These are phyloP conservation scores for Rhodamnia argentea DNA, from an alignment of 345 rosid species.

Conservation along the genomic window DNA sequence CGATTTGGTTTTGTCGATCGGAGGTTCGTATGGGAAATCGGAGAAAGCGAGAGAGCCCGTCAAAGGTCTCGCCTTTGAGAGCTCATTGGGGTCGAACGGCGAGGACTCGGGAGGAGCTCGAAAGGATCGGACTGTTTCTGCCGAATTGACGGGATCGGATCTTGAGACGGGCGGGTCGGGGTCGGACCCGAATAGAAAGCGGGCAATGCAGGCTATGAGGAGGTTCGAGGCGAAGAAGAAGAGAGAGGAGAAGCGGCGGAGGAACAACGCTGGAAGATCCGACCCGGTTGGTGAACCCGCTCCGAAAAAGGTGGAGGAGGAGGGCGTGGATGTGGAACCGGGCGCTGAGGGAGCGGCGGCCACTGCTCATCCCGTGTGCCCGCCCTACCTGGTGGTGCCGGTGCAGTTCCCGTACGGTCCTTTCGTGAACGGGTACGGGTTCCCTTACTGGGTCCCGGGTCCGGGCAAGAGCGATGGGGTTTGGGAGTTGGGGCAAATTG, in stretches of 20 bases:
- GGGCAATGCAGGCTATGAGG: constrained; percentile 24
- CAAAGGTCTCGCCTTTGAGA: background rate
- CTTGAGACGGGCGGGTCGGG: background rate
- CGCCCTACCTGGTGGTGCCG: constrained; percentile 4
- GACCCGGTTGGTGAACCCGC: background rate
- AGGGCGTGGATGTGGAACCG: background rate
- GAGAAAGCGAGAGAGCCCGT: background rate
- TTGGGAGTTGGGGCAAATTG: constrained; percentile 7
- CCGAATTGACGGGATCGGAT: background rate
- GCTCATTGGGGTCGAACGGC: background rate
- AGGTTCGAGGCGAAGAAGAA: constrained; percentile 38
- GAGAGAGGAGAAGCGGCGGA: constrained; percentile 30
- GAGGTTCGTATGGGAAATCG: constrained; percentile 17
- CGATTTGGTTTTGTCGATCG: constrained; percentile 50
- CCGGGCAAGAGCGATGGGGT: background rate
- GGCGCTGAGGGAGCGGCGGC: background rate
- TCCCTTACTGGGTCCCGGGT: background rate
- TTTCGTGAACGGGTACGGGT: constrained; percentile 7
- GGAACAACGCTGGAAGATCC: background rate
- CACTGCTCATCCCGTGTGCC: background rate
- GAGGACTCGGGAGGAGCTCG: background rate
- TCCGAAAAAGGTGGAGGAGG: background rate
- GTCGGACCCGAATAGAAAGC: constrained; percentile 4
- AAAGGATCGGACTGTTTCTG: background rate
- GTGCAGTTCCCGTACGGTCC: constrained; percentile 7